A percentile compares a stretch with the other conserved stretches of the same genome.
Conservation (phyloP, 306 rosid species). For the Pyrus bretschneideri region DNA sequence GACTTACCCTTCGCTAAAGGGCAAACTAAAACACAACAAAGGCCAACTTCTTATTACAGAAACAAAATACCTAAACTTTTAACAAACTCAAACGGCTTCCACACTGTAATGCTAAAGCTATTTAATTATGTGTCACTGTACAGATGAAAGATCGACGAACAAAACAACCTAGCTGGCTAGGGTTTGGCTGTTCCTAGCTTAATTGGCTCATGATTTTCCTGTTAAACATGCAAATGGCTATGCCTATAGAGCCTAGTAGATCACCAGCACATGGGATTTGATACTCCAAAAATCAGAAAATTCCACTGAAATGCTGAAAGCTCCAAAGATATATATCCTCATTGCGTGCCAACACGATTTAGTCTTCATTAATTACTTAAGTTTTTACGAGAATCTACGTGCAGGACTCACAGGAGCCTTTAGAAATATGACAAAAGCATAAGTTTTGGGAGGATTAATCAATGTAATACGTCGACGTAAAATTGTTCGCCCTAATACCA, state of each 20-base stretch:
- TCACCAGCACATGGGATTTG: background rate
- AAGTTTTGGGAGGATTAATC: background rate
- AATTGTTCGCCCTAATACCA: no score
- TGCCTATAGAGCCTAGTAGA: background rate
- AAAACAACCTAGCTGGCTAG: background rate
- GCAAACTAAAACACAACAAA: background rate
- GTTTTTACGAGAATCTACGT: background rate
- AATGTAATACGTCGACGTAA: background rate
- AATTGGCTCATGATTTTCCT: background rate
- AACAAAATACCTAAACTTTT: background rate
- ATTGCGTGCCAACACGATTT: background rate
- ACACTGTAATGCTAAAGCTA: background rate
- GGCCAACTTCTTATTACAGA: background rate
- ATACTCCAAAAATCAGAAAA: background rate
- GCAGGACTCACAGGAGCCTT: background rate
- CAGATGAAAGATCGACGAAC: background rate
- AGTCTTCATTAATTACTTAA: background rate
- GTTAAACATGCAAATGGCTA: background rate
- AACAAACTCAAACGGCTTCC: background rate
- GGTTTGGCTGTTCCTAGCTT: constrained; percentile 1
- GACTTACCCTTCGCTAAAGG: background rate
- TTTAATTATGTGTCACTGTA: background rate
- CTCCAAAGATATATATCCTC: background rate
- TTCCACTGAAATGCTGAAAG: background rate
- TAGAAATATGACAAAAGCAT: background rate